Percentiles rank a stretch among this genome's conserved stretches.
Conservation (phyloP, 805 yeast species). For the Kazachstania bromeliacearum region DNA sequence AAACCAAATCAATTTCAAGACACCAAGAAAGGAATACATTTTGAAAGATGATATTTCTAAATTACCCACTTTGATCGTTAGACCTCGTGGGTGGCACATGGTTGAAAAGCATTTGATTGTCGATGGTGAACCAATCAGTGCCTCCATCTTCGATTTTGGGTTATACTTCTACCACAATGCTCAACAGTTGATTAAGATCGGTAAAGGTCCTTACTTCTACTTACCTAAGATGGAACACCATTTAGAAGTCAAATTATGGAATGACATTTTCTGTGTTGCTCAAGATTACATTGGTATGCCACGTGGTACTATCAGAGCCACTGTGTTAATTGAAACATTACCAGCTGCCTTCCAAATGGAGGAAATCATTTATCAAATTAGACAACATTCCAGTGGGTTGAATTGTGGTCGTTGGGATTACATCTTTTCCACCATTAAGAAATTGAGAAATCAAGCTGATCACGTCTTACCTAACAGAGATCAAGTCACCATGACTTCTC, state of each 20-base stretch:
- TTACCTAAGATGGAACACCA: constrained; percentile 83
- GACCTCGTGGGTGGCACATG: constrained; percentile 88
- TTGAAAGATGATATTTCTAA: constrained; percentile 32
- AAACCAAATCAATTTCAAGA: constrained; percentile 47
- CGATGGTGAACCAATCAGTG: constrained; percentile 69
- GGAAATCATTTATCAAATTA: constrained; percentile 66
- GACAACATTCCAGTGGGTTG: constrained; percentile 70
- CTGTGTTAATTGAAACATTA: constrained; percentile 72
- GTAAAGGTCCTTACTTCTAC: constrained; percentile 74
- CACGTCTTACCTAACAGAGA: constrained; percentile 69
- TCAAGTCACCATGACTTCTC: constrained; percentile 70
- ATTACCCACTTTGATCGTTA: constrained; percentile 65
- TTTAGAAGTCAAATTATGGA: constrained; percentile 75
- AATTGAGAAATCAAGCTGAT: constrained; percentile 56
- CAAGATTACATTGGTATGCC: constrained; percentile 62
- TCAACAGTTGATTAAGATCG: constrained; percentile 45
- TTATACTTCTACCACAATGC: constrained; percentile 72
- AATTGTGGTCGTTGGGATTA: constrained; percentile 90
- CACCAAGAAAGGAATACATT: constrained; percentile 37
- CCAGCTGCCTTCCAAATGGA: constrained; percentile 85
- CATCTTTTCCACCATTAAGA: constrained; percentile 70
- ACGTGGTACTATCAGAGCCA: constrained; percentile 72
- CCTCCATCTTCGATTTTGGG: constrained; percentile 73
- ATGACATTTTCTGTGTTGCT: constrained; percentile 65
- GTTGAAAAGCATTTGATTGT: constrained; percentile 60